A percentile compares a stretch with the other conserved stretches of the same genome.
These are phyloP conservation scores for Carex scoparia DNA, from an alignment of 176 grass and related monocot genomes.

Conservation along the genomic window DNA sequence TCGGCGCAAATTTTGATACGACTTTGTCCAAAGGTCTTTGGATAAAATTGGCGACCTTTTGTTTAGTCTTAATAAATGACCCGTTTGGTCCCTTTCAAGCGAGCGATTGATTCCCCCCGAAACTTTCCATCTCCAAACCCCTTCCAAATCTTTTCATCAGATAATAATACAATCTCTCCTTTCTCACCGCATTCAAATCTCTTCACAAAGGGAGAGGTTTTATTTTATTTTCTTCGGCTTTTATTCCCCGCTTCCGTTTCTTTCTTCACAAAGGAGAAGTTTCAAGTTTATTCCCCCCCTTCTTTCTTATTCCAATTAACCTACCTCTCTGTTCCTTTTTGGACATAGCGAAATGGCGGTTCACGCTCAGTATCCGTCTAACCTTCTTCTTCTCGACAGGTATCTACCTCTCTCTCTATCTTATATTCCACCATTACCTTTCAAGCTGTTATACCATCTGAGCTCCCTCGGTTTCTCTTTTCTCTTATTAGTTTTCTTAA, in stretches of 20 bases:
- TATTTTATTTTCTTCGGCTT: background rate
- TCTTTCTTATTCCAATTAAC: background rate
- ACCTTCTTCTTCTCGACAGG: constrained; percentile 29
- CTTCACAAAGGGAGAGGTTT: background rate
- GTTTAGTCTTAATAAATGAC: background rate
- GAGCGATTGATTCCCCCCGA: background rate
- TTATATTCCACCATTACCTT: background rate
- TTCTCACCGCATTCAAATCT: background rate
- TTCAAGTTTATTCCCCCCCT: background rate
- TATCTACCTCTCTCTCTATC: constrained; percentile 1
- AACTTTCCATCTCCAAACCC: background rate
- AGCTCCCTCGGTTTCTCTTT: background rate
- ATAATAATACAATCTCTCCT: background rate
- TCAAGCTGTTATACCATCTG: background rate
- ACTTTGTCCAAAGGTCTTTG: no score
- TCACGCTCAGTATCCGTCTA: constrained; percentile 23
- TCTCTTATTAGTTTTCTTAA: background rate
- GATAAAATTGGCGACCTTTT: no score
- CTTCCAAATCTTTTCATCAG: background rate
- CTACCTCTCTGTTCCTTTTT: background rate
- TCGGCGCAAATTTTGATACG: no score
- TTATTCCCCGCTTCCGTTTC: background rate
- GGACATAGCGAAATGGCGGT: constrained; percentile 18
- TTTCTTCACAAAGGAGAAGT: background rate
- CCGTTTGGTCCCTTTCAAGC: background rate